Evolutionary conservation across 1,284 basidiomycete genomes (phyloP).

Genomic region (Rhodotorula sp.): DNA sequence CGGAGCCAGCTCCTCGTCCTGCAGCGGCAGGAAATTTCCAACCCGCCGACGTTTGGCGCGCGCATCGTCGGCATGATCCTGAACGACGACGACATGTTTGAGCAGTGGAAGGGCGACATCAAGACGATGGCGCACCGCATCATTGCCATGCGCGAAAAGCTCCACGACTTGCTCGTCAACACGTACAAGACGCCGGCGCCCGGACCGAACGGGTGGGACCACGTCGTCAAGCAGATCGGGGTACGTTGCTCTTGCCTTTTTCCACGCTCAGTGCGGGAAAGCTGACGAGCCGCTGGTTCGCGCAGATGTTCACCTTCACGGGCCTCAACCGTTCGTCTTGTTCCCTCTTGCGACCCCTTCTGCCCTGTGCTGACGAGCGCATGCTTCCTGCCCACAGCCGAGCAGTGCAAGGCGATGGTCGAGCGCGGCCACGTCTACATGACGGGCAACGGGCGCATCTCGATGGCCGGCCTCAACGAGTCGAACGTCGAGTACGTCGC

Average conservation of each 20-base stretch:
- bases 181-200: slow-evolving; percentile 75
- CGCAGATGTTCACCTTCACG: slow-evolving; percentile 38
- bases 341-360: too few relatives aligned
- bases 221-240: slow-evolving; percentile 59
- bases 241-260: slow-evolving; percentile 2
- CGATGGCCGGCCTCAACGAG: slow-evolving; percentile 73
- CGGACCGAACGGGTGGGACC: slow-evolving; percentile 71
- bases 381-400: slow-evolving; percentile 43
- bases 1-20: slow-evolving; percentile 83
- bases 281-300: not conserved
- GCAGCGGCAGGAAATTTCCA: slow-evolving; percentile 88
- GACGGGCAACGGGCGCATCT: slow-evolving; percentile 58
- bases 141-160: slow-evolving; percentile 81
- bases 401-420: slow-evolving; percentile 70
- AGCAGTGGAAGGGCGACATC: slow-evolving; percentile 87
- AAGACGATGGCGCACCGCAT: slow-evolving; percentile 88
- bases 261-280: not conserved
- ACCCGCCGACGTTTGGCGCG: slow-evolving; percentile 86
- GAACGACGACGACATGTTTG: slow-evolving; percentile 69
- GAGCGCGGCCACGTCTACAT: slow-evolving; percentile 84
- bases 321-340: slow-evolving; percentile 42
- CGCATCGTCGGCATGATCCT: slow-evolving; percentile 80
- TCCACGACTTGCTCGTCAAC: slow-evolving; percentile 74
- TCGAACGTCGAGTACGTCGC: slow-evolving; percentile 77
- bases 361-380: not conserved